These are phyloP conservation scores for Jamesozyma rosinii DNA, from an alignment of 805 yeast species.

Conservation along the genomic window DNA sequence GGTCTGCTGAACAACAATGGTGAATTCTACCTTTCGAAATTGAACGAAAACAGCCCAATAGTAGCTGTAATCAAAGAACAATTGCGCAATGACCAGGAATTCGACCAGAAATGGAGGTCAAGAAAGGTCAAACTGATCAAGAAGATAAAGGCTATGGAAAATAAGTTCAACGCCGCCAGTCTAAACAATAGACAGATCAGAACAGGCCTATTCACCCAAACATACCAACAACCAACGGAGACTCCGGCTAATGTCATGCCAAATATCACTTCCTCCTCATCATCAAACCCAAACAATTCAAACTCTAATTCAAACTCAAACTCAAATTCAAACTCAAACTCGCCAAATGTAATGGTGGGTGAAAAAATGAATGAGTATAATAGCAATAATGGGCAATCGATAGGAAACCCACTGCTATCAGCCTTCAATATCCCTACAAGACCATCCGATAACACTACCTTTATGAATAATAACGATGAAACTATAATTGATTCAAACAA, in stretches of 20 bases:
- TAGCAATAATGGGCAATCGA: background rate
- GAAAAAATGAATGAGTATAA: background rate
- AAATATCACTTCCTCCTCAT: background rate
- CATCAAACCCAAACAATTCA: background rate
- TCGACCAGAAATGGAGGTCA: constrained; percentile 20
- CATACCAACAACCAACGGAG: constrained; percentile 3
- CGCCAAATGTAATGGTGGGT: background rate
- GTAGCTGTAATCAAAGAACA: constrained; percentile 22
- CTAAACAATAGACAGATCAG: constrained; percentile 19
- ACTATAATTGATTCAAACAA: too few relatives aligned
- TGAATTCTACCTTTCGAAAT: constrained; percentile 18
- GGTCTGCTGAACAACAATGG: constrained; percentile 22
- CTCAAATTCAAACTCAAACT: constrained; percentile 1
- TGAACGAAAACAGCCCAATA: constrained; percentile 17
- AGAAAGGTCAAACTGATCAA: constrained; percentile 15
- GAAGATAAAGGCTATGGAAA: constrained; percentile 17
- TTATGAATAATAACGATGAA: too few relatives aligned
- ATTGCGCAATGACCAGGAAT: constrained; percentile 18
- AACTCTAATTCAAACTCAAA: constrained; percentile 2
- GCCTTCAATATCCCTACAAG: constrained; percentile 3
- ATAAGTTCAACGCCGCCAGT: constrained; percentile 19
- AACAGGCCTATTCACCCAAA: constrained; percentile 6
- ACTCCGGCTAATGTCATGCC: constrained; percentile 3
- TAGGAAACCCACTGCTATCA: constrained; percentile 1
- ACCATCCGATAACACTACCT: constrained; percentile 3